Base-by-base conservation (phyloP, 257 asterid genomes). In the Nicotiana attenuata region DNA sequence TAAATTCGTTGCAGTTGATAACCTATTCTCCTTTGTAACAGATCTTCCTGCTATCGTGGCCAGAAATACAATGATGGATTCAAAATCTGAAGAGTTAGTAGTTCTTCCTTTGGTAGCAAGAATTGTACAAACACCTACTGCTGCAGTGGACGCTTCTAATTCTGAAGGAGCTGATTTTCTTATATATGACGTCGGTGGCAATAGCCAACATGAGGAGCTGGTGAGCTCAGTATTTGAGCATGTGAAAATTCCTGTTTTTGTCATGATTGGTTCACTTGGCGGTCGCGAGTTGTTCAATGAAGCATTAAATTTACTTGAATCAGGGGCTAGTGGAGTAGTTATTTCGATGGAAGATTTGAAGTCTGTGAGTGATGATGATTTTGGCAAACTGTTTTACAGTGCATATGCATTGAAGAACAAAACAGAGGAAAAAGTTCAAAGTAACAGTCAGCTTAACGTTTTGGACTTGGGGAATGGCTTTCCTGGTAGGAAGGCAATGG, bases 111-210 rank as follows among this genome's bases (percentile, higher is more conserved):
- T 96, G 91, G 94, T 96, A 17, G 98, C 93, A 67, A 93, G 98
- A 83, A 87, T 61, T 78, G 98, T 96, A 77, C 91, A 89, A 69
- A 89, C 94, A 47, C 82, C 61, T 9, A 85, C 89, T 84, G 94
- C 97, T 73, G 99, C 99, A 29, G 82, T 91, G 64, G 92, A 92
- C 78, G 99, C 98, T 56, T 92, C 97, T 15, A 85, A 86, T 77
- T 83, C 92, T 60, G 99, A 96, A 91, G 98, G 98, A 71, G 98
- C 99, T 35, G 99, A 96, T 84, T 96, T 96, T 89, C 91, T 96
- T 82, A 88, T 96, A 79, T 89, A 83, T 80, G 86, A 86, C 22
- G 29, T 85, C 2, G 31, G 77, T 26, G 92, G 83, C 31, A 91
- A 84, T 73, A 64, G 24, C 68, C 13, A 38, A 65, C 87, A 68